These are phyloP conservation scores for Solanum rostratum DNA, from an alignment of 257 asterid genomes.

Conservation along the genomic window DNA sequence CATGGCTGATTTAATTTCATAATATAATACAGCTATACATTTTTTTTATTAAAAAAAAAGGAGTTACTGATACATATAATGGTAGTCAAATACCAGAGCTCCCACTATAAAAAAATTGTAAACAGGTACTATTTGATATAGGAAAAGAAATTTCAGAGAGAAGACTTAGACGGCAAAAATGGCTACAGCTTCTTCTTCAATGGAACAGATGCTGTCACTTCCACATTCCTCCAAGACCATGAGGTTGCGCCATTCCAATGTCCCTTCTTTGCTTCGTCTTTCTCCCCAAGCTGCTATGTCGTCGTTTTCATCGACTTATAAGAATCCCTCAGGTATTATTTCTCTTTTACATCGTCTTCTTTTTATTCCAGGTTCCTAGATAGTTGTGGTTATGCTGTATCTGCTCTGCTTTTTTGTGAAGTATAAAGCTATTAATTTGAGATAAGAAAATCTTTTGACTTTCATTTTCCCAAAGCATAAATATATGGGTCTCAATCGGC, in stretches of 20 bases:
- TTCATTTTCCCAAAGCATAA: background rate
- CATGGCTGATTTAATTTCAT: background rate
- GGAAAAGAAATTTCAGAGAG: background rate
- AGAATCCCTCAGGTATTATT: background rate
- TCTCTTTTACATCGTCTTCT: background rate
- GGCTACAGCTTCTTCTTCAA: background rate
- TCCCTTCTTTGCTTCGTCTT: background rate
- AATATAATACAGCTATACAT: background rate
- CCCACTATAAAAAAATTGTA: background rate
- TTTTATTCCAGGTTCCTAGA: background rate
- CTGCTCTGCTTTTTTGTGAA: background rate
- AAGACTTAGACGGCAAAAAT: background rate
- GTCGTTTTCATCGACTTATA: background rate
- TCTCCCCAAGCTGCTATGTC: background rate
- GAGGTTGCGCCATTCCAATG: background rate
- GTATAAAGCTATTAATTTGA: background rate
- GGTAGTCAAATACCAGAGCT: no score
- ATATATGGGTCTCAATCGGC: background rate
- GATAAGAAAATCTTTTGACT: background rate
- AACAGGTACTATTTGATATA: background rate
- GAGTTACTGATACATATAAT: background rate
- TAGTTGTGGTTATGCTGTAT: background rate
- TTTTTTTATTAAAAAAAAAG: no score
- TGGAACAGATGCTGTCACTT: background rate
- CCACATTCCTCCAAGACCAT: background rate